These are phyloP conservation scores for Bipolaris cookei DNA, from an alignment of 2,329 filamentous ascomycete species.

Conservation along the genomic window DNA sequence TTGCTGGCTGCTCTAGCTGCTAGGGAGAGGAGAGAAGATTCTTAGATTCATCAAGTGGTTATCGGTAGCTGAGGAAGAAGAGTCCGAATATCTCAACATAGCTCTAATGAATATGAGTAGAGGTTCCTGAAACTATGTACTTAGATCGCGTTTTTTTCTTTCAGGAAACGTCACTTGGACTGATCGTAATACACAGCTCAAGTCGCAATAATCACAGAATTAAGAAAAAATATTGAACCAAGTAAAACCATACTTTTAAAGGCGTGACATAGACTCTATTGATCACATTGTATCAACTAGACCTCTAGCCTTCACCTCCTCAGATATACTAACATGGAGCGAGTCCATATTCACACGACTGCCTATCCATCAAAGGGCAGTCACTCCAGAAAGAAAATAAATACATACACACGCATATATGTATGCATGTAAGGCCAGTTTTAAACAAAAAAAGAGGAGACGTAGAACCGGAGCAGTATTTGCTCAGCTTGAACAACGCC, in stretches of 20 bases:
- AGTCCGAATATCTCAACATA: too few species aligned
- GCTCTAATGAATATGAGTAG: too few species aligned
- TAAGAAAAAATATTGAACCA: background rate
- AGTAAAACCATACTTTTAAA: conserved; percentile 19
- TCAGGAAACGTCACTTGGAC: too few species aligned
- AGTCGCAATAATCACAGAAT: background rate
- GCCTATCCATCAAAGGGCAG: background rate
- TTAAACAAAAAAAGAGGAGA: conserved; percentile 7
- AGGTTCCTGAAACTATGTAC: too few species aligned
- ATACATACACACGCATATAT: conserved; percentile 14
- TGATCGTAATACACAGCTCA: too few species aligned
- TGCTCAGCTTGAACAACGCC: background rate
- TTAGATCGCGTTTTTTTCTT: too few species aligned
- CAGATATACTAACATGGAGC: conserved; percentile 26
- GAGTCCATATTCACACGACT: conserved; percentile 25
- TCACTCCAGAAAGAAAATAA: too few species aligned
- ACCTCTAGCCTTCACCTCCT: conserved; percentile 5
- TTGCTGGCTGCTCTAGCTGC: too few species aligned
- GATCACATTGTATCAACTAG: conserved; percentile 6
- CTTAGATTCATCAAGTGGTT: too few species aligned
- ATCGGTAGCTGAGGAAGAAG: too few species aligned
- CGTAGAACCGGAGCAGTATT: too few species aligned
- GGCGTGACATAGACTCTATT: conserved; percentile 15
- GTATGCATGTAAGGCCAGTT: conserved; percentile 19
- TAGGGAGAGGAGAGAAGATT: too few species aligned